Evolutionary conservation across 805 yeast species (phyloP).

Genomic region (Wickerhamomyces ciferrii): DNA sequence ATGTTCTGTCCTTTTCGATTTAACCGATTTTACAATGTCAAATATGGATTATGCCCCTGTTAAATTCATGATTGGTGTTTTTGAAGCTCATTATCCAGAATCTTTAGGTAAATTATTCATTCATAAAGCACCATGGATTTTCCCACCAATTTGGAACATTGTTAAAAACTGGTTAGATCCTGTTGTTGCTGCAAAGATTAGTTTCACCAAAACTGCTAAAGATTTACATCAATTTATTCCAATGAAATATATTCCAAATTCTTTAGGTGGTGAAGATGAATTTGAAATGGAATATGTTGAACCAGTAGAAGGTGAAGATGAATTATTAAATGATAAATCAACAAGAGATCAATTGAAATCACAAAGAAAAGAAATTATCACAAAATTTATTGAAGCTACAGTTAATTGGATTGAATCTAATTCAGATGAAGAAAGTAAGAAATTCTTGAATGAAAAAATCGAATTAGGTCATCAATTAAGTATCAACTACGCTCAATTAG

Average conservation of each 20-base stretch:
- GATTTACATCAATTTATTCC: conserved; percentile 67
- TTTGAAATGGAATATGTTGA: conserved; percentile 51
- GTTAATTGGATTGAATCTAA: conserved; percentile 72
- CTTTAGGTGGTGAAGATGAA: conserved; percentile 69
- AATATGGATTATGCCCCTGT: conserved; percentile 94
- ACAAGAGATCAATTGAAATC: conserved; percentile 37
- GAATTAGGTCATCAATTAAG: conserved; percentile 47
- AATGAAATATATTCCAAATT: conserved; percentile 54
- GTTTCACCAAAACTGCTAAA: conserved; percentile 65
- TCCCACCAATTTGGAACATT: conserved; percentile 90
- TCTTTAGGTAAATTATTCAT: conserved; percentile 78
- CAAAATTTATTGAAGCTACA: conserved; percentile 58
- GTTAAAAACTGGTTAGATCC: conserved; percentile 95
- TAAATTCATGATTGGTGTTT: conserved; percentile 80
- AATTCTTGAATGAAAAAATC: conserved; percentile 49
- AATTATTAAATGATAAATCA: conserved; percentile 36
- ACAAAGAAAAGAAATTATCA: conserved; percentile 51
- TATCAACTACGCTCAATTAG: conserved; percentile 61
- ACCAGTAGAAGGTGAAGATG: conserved; percentile 60
- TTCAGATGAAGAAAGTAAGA: conserved; percentile 41
- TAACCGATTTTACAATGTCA: conserved; percentile 78
- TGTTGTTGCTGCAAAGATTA: conserved; percentile 87
- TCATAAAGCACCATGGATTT: conserved; percentile 96
- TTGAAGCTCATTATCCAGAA: conserved; percentile 97
- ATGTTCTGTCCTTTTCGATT: conserved; percentile 80